Percentiles rank a stretch among this genome's conserved stretches.
Evolutionary conservation across 441 rosid genomes (phyloP).

Genomic region (Mallotus japonicus): DNA sequence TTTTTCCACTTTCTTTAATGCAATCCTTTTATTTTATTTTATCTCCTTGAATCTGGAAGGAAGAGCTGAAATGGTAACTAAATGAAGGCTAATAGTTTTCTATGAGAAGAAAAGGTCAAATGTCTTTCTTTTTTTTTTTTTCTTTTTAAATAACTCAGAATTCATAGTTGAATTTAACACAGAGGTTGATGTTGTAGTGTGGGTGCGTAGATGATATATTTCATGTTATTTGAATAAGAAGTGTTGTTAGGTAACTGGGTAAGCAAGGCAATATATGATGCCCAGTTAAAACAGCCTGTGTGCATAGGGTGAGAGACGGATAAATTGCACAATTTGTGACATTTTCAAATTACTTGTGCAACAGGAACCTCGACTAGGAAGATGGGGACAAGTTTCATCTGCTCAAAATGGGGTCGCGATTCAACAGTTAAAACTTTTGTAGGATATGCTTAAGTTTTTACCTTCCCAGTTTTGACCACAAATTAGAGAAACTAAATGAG

Average conservation of each 20-base stretch:
- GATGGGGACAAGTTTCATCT: conserved; percentile 66
- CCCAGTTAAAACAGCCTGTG: too few species aligned
- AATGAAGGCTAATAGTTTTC: not conserved
- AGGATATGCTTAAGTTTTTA: conserved; percentile 21
- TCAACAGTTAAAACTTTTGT: conserved; percentile 57
- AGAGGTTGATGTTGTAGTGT: too few species aligned
- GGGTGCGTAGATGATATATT: too few species aligned
- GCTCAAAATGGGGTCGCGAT: conserved; percentile 77
- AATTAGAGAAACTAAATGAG: conserved; percentile 5
- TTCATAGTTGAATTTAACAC: too few species aligned
- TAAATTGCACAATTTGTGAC: too few species aligned
- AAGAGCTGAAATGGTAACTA: not conserved
- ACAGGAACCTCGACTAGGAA: conserved; percentile 92
- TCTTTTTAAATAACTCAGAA: not conserved
- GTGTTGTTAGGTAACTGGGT: too few species aligned
- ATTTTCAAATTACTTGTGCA: conserved; percentile 7
- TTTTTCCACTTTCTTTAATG: too few species aligned
- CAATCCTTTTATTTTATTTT: not conserved
- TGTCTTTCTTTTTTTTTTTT: too few species aligned
- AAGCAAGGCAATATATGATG: too few species aligned
- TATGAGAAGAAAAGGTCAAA: not conserved
- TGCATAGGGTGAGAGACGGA: too few species aligned
- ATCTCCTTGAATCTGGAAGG: not conserved
- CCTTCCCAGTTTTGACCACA: conserved; percentile 11
- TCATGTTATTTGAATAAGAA: too few species aligned